Conservation (phyloP, 768 basidiomycete genomes). For the Boletus reticulatus region DNA sequence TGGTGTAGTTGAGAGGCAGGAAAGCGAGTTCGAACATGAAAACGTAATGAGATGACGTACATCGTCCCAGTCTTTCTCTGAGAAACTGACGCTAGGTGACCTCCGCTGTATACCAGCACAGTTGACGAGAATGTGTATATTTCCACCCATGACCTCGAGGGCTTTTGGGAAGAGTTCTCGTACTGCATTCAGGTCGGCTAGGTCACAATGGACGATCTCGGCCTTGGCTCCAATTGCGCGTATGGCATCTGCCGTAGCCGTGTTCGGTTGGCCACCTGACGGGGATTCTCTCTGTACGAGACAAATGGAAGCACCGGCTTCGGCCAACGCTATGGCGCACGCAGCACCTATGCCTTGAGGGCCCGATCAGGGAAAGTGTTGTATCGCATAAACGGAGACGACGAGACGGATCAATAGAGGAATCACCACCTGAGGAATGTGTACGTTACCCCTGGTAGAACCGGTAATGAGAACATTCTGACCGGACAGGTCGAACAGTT, state of each 20-base stretch:
- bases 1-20: slow-evolving; percentile 4
- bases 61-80: slow-evolving; percentile 70
- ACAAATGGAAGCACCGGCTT: slow-evolving; percentile 53
- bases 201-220: slow-evolving; percentile 54
- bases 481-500: slow-evolving; percentile 66
- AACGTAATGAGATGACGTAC: slow-evolving; percentile 43
- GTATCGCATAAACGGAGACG: slow-evolving; percentile 12
- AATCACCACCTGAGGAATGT: slow-evolving; percentile 11
- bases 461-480: slow-evolving; percentile 79
- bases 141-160: slow-evolving; percentile 47
- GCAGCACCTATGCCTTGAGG: slow-evolving; percentile 52
- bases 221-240: slow-evolving; percentile 33
- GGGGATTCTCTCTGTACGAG: slow-evolving; percentile 46
- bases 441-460: slow-evolving; percentile 64
- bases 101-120: slow-evolving; percentile 64
- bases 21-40: slow-evolving; percentile 8
- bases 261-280: slow-evolving; percentile 32
- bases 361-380: slow-evolving; percentile 7
- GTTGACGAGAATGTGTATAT: slow-evolving; percentile 65
- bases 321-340: slow-evolving; percentile 52
- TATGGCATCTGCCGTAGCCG: slow-evolving; percentile 36
- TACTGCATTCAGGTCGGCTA: slow-evolving; percentile 49
- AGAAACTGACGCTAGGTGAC: slow-evolving; percentile 61
- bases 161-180: slow-evolving; percentile 48
- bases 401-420: background rate